Evolutionary conservation across 331 rosid genomes (phyloP), one percentile per base, ranked within the genome.

Genomic region (Acacia concinna): DNA sequence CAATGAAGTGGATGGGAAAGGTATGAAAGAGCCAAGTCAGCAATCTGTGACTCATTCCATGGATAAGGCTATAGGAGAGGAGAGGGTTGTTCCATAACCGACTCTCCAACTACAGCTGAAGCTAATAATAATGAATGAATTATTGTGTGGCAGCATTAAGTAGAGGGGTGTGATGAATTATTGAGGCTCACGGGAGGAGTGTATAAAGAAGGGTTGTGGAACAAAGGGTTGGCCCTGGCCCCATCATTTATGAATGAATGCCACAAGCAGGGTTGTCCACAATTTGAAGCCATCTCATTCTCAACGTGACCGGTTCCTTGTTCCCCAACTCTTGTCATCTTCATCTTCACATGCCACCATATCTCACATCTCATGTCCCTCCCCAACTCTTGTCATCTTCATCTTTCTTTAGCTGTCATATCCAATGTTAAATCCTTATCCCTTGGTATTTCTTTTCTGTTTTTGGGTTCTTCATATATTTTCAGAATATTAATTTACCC

Each of bases 151-250:
- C 51, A 13, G 18, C 6, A 44, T 13, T 44, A 4, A 44, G 18
- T 3, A 43, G 47, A 44, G 40, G 49, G 49, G 38, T 13, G 30
- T 4, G 49, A 46, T 70, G 28, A 30, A 75, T 74, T 69, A 81
- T 81, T 78, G 76, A 64, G 65, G 71, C 4, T 31, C 84, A 82
- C 40, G 60, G 67, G 88, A 40, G 30, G 57, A 14, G 52, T 46
- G 47, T n/a, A n/a, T n/a, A n/a, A n/a, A n/a, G 40, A 10, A 37
- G 40, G 40, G 8, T 2, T 43, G 47, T 43, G 47, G 12, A 43
- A 43, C 11, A 49, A 49, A 49, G 56, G 56, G 56, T 43, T 43
- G 52, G 52, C 20, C 5, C 8, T 40, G 63, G 31, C 63, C 63
- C 63, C 31, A 23, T 54, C 66, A 63, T 77, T 73, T 75, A 69